Percentiles rank a stretch among this genome's conserved stretches.
Evolutionary conservation across 805 yeast species (phyloP).

Genomic region (Candida rishiriensis): DNA sequence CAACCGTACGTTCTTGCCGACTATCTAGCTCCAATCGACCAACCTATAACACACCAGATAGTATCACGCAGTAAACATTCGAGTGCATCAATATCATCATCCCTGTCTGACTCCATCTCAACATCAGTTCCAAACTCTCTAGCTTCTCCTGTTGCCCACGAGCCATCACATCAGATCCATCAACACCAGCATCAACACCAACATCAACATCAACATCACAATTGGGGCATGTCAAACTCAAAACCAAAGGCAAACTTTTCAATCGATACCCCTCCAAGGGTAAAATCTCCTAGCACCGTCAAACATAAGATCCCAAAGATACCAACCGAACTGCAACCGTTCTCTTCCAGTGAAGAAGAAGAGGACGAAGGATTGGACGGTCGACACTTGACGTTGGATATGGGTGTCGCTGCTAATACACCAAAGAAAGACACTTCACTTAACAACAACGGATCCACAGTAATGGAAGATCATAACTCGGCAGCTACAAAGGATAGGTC

Average conservation of each 20-base stretch:
- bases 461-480: not conserved
- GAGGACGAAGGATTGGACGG: conserved; percentile 19
- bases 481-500: conserved; percentile 25
- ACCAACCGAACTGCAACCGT: conserved; percentile 55
- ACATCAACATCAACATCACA: not conserved
- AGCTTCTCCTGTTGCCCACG: not conserved
- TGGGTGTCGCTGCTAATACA: not conserved
- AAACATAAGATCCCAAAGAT: conserved; percentile 35
- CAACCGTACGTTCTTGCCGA: conserved; percentile 78
- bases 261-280: conserved; percentile 33
- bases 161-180: not conserved
- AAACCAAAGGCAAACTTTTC: conserved; percentile 9
- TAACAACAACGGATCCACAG: not conserved
- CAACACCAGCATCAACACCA: conserved; percentile 3
- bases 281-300: conserved; percentile 21
- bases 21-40: conserved; percentile 63
- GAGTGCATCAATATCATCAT: not conserved
- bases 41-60: conserved; percentile 58
- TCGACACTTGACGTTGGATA: too few species aligned
- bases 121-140: not conserved
- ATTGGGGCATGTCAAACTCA: too few species aligned
- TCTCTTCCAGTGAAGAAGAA: conserved; percentile 47
- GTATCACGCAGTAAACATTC: conserved; percentile 1
- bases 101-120: not conserved
- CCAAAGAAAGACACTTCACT: not conserved